These are phyloP conservation scores for Microglena sp. DNA, from an alignment of 139 green algal genomes.

Conservation along the genomic window DNA sequence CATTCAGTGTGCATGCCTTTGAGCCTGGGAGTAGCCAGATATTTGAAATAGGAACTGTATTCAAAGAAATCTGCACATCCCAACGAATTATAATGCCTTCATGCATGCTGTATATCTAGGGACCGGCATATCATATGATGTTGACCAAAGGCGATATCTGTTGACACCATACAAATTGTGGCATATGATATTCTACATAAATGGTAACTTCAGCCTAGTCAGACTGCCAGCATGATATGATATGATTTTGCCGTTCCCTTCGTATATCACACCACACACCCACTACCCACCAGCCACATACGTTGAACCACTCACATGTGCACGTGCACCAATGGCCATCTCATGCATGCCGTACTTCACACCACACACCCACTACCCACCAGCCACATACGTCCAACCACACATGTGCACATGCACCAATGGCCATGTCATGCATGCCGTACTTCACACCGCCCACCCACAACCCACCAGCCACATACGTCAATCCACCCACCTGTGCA, in stretches of 20 bases:
- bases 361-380: not conserved
- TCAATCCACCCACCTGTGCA: slow-evolving; percentile 60
- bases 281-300: not conserved
- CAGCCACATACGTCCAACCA: not conserved
- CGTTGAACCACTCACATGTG: slow-evolving; percentile 51
- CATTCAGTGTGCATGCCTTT: no score
- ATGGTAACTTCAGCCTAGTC: no score
- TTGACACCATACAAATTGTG: no score
- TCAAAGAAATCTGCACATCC: no score
- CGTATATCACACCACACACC: not conserved
- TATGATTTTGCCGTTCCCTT: not conserved
- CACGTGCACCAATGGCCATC: slow-evolving; percentile 87
- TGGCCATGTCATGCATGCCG: not conserved
- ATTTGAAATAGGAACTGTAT: no score
- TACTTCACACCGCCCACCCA: not conserved
- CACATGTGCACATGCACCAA: slow-evolving; percentile 80
- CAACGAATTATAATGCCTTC: no score
- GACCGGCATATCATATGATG: no score
- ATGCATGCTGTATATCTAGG: no score
- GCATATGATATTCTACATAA: no score
- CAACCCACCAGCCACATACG: not conserved
- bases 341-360: slow-evolving; percentile 41
- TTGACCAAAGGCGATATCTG: no score
- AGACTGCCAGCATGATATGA: no score
- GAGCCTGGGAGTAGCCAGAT: no score